These are phyloP conservation scores for Fusarium xyrophilum DNA, from an alignment of 2,329 filamentous ascomycete genomes.

Conservation along the genomic window DNA sequence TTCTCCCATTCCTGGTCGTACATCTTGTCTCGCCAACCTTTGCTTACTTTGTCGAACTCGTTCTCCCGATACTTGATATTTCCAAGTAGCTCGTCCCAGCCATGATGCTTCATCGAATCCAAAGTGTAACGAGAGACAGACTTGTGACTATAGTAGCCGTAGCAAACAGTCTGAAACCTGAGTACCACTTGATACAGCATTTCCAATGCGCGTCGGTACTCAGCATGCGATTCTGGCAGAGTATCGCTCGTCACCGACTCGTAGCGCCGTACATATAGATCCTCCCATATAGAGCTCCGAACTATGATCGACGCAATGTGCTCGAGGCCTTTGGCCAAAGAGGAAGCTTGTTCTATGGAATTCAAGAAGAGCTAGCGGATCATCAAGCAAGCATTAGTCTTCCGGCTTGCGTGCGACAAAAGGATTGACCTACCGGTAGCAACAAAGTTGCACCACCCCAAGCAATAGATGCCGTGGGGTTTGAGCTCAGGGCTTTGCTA, in stretches of 20 bases:
- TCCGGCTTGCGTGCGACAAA: no score
- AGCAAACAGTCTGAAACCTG: not conserved
- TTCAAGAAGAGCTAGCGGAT: not conserved
- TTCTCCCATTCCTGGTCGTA: not conserved
- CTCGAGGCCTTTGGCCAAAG: not conserved
- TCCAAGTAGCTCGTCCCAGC: rapidly evolving
- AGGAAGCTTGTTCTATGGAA: not conserved
- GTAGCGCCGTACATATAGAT: rapidly evolving
- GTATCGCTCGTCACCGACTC: rapidly evolving
- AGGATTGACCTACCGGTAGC: rapidly evolving
- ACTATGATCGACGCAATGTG: not conserved
- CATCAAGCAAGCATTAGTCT: rapidly evolving
- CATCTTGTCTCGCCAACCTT: not conserved
- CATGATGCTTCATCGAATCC: rapidly evolving
- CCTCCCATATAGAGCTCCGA: not conserved
- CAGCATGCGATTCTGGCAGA: not conserved
- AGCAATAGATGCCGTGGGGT: rapidly evolving
- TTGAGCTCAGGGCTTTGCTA: not conserved
- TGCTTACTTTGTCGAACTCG: not conserved
- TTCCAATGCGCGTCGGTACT: rapidly evolving
- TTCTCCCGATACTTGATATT: rapidly evolving
- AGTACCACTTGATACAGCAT: not conserved
- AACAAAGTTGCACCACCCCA: not conserved
- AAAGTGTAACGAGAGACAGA: rapidly evolving
- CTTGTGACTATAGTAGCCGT: not conserved